Base-by-base conservation (phyloP, 345 rosid genomes). In the Excoecaria agallocha region DNA sequence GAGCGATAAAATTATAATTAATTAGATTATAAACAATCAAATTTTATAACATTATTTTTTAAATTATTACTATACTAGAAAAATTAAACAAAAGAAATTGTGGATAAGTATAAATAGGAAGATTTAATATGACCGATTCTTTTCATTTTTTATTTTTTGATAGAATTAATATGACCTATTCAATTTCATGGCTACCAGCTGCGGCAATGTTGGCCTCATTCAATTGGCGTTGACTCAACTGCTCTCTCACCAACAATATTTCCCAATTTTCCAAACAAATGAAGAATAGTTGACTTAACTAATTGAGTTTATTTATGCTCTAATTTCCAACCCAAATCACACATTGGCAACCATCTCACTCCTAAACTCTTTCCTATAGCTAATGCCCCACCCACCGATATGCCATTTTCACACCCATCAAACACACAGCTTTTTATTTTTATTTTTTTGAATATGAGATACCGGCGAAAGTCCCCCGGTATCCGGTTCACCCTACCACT, bases 141-240 rank as follows among this genome's bases (percentile, higher is more conserved):
- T 30, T 30, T 30, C n/a, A 51, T 57, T 30, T 30, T 30, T 0
- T 30, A 30, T 30, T 30, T 30, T 30, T 30, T 30, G n/a, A 30
- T 30, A 30, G 1, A 30, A 30, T 30, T 30, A 43, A 3, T 8
- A 6, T 43, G 48, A 41, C 6, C 45, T 41, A 41, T 62, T 55
- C n/a, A n/a, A n/a, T n/a, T n/a, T n/a, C 55, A 51, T 57, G 61
- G 1, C 17, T 60, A 3, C 12, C 16, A 5, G 59, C 19, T 64
- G 30, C 16, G 0, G 46, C 51, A 64, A 30, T 39, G 50, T 64
- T 20, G 68, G 68, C 25, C 68, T 64, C 13, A 17, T 17, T 4
- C 58, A 19, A 24, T 68, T 49, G 30, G 39, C 22, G 45, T 11
- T 50, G 71, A 68, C 71, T 68, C 58, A 68, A 49, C 71, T 15